Evolutionary conservation across 2,329 filamentous ascomycete genomes (phyloP).

Genomic region (Chaetothyriales sp.): DNA sequence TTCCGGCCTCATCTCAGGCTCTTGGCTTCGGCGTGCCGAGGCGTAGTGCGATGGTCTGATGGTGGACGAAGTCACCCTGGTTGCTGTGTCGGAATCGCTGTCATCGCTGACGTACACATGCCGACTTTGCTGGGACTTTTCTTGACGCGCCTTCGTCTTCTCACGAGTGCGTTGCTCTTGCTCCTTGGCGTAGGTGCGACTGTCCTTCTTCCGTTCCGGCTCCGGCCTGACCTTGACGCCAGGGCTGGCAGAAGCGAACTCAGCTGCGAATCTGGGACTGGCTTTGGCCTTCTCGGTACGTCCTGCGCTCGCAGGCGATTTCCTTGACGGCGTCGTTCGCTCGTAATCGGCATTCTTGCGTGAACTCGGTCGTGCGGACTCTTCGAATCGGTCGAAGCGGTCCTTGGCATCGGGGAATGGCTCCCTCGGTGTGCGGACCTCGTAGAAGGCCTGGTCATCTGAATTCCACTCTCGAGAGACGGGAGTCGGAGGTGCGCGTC

Average conservation of each 20-base stretch:
- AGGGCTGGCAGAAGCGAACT: slow-evolving; percentile 8
- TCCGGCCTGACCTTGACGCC: slow-evolving; percentile 9
- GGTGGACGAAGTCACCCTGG: slow-evolving; percentile 7
- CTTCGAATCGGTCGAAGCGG: slow-evolving; percentile 24
- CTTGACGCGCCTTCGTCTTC: slow-evolving; percentile 26
- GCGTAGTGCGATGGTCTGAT: slow-evolving; percentile 9
- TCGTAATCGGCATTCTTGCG: slow-evolving; percentile 26
- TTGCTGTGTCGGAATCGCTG: slow-evolving; percentile 21
- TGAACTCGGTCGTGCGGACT: slow-evolving; percentile 23
- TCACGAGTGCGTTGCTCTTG: slow-evolving; percentile 31
- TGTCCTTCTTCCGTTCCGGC: slow-evolving; percentile 10
- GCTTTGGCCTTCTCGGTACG: slow-evolving; percentile 19
- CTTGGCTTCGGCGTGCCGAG: background rate
- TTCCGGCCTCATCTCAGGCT: background rate
- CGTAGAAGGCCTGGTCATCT: slow-evolving; percentile 25
- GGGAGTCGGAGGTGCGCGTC: slow-evolving; percentile 8
- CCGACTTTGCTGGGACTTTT: slow-evolving; percentile 23
- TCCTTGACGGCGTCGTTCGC: slow-evolving; percentile 21
- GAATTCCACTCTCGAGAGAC: slow-evolving; percentile 26
- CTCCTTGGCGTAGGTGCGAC: slow-evolving; percentile 4
- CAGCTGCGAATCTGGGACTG: slow-evolving; percentile 4
- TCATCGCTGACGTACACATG: slow-evolving; percentile 20
- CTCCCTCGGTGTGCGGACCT: slow-evolving; percentile 28
- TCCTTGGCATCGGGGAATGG: slow-evolving; percentile 20
- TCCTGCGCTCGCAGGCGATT: slow-evolving; percentile 22